Evolutionary conservation across 176 grass and related monocot genomes (phyloP).

Genomic region (Musa troglodytarum): DNA sequence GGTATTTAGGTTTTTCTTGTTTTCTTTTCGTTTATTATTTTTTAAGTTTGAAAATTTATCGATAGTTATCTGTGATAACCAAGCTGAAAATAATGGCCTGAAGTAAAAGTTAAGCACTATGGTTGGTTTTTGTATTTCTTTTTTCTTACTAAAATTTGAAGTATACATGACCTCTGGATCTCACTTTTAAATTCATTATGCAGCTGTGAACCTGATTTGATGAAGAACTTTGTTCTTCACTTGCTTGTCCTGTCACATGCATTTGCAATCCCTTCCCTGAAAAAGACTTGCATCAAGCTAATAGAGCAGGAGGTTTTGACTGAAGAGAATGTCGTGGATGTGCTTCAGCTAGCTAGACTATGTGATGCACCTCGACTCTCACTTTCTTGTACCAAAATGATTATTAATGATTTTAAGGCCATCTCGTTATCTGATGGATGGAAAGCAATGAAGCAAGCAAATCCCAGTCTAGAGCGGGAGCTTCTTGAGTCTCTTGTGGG

Average conservation of each 20-base stretch:
- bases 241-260: slow-evolving; percentile 26
- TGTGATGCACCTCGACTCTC: slow-evolving; percentile 27
- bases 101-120: not conserved
- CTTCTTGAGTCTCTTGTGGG: slow-evolving; percentile 33
- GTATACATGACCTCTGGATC: not conserved
- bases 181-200: slow-evolving; percentile 2
- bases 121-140: not conserved
- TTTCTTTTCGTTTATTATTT: too few relatives aligned
- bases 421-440: slow-evolving; percentile 30
- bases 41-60: too few relatives aligned
- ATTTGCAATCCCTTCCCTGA: slow-evolving; percentile 28
- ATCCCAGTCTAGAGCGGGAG: slow-evolving; percentile 21
- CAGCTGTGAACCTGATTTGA: slow-evolving; percentile 29
- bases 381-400: slow-evolving; percentile 24
- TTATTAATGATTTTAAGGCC: slow-evolving; percentile 28
- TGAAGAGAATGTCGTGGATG: slow-evolving; percentile 30
- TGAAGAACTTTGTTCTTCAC: slow-evolving; percentile 29
- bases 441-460: slow-evolving; percentile 29
- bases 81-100: not conserved
- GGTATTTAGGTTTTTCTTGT: too few relatives aligned
- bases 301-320: slow-evolving; percentile 22
- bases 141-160: not conserved
- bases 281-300: slow-evolving; percentile 24
- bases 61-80: too few relatives aligned
- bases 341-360: slow-evolving; percentile 31